Percentiles rank a stretch among this genome's conserved stretches.
These are phyloP conservation scores for Mortierella sp. DNA, from an alignment of 371 early-diverging fungal species.

Conservation along the genomic window DNA sequence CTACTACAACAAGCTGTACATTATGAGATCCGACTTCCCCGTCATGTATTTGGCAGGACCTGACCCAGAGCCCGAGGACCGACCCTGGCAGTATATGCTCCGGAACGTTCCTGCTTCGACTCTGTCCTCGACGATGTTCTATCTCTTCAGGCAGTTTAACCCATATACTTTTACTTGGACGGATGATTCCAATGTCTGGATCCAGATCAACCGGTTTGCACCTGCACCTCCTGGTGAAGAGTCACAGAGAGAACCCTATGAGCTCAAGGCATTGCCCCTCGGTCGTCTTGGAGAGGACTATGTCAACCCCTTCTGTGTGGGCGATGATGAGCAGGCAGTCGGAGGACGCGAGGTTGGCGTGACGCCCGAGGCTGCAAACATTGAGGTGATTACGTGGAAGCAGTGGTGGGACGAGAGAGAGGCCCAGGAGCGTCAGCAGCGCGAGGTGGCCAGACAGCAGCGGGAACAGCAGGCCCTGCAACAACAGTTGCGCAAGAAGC, in stretches of 20 bases:
- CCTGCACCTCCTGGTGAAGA: constrained; percentile 22
- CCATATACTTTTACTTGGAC: constrained; percentile 63
- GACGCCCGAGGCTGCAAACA: constrained; percentile 33
- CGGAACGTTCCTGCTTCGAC: constrained; percentile 61
- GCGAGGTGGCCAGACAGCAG: constrained; percentile 13
- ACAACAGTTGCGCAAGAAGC: constrained; percentile 10
- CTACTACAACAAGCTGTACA: constrained; percentile 61
- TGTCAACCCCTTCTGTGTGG: constrained; percentile 32
- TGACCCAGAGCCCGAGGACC: constrained; percentile 55
- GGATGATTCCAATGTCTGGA: constrained; percentile 60
- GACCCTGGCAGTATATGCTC: constrained; percentile 59
- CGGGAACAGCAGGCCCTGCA: constrained; percentile 4
- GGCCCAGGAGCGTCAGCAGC: constrained; percentile 22
- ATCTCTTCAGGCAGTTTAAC: constrained; percentile 58
- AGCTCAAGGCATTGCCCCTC: constrained; percentile 19
- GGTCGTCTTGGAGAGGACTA: constrained; percentile 43
- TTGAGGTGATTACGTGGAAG: constrained; percentile 44
- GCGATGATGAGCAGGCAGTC: constrained; percentile 19
- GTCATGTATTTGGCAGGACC: constrained; percentile 63
- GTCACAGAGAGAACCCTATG: constrained; percentile 19
- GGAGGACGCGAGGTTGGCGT: constrained; percentile 36
- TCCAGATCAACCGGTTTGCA: constrained; percentile 54
- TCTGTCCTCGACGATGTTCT: constrained; percentile 58
- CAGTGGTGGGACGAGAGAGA: constrained; percentile 43
- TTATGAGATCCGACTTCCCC: constrained; percentile 65